Conservation (phyloP, 2,329 filamentous ascomycete genomes). For the Anthostomella pinea region DNA sequence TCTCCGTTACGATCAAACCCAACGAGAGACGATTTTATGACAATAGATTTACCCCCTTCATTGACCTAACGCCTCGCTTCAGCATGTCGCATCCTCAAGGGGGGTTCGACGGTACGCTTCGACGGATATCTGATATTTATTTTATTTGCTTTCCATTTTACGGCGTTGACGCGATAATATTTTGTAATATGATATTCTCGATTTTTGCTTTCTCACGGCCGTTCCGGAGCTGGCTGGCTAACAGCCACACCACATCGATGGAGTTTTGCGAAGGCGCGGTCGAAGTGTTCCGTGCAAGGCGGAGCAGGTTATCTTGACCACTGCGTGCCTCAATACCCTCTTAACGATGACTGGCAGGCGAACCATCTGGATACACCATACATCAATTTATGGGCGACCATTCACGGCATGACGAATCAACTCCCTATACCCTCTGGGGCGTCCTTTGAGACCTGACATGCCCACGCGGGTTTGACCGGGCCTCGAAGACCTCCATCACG, state of each 20-base stretch:
- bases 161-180: slow-evolving; percentile 24
- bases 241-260: slow-evolving; percentile 16
- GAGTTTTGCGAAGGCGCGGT: slow-evolving; percentile 23
- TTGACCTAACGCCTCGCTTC: slow-evolving; percentile 16
- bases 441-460: slow-evolving; percentile 21
- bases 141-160: slow-evolving; percentile 12
- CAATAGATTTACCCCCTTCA: slow-evolving; percentile 31
- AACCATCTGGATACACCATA: slow-evolving; percentile 35
- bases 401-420: slow-evolving; percentile 36
- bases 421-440: slow-evolving; percentile 34
- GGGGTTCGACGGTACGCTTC: slow-evolving; percentile 7
- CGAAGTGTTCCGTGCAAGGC: no score
- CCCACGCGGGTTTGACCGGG: slow-evolving; percentile 17
- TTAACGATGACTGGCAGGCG: slow-evolving; percentile 30
- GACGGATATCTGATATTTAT: slow-evolving; percentile 14
- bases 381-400: slow-evolving; percentile 36
- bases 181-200: slow-evolving; percentile 33
- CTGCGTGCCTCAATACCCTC: slow-evolving; percentile 30
- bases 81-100: slow-evolving; percentile 11
- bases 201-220: slow-evolving; percentile 19
- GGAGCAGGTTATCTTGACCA: slow-evolving; percentile 20
- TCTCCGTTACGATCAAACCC: slow-evolving; percentile 22
- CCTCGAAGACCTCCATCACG: slow-evolving; percentile 30
- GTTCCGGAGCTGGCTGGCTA: slow-evolving; percentile 22
- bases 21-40: slow-evolving; percentile 37